A percentile compares a stretch with the other conserved stretches of the same genome.
phyloP scores from a whole-genome alignment of 305 asterid species.

The Andrographis paniculata region DNA sequence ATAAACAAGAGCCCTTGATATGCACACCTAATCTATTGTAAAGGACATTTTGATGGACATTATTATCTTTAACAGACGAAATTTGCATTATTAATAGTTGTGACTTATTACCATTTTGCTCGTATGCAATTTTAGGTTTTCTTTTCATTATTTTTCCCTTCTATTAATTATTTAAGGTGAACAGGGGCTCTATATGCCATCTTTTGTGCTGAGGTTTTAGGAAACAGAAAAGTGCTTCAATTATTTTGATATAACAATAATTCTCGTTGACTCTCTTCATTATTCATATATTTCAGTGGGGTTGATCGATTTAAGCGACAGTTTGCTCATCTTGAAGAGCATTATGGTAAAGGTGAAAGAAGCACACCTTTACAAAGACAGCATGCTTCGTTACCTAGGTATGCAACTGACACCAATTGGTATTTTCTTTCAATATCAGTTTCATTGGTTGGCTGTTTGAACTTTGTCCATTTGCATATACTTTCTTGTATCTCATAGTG shows the following conservation, averaged over 20 bases:
- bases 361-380: slow-evolving; percentile 68
- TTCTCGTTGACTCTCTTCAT: neutral
- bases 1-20: too few species aligned
- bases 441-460: neutral
- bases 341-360: slow-evolving; percentile 70
- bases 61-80: neutral
- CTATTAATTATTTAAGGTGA: neutral
- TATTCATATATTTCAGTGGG: slow-evolving; percentile 37
- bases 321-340: slow-evolving; percentile 97
- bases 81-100: neutral
- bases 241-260: neutral
- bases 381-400: slow-evolving; percentile 91
- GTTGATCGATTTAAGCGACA: slow-evolving; percentile 94
- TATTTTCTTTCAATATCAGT: neutral
- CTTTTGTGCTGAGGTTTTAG: neutral
- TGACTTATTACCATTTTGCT: neutral
- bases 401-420: slow-evolving; percentile 8
- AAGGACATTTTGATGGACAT: neutral
- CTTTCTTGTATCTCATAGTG: neutral
- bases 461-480: too few species aligned
- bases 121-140: neutral
- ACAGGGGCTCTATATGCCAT: neutral
- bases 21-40: neutral
- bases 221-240: neutral
- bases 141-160: neutral